Evolutionary conservation across 352 stramenopile species (phyloP).

Genomic region (Phytopythium aichiense): DNA sequence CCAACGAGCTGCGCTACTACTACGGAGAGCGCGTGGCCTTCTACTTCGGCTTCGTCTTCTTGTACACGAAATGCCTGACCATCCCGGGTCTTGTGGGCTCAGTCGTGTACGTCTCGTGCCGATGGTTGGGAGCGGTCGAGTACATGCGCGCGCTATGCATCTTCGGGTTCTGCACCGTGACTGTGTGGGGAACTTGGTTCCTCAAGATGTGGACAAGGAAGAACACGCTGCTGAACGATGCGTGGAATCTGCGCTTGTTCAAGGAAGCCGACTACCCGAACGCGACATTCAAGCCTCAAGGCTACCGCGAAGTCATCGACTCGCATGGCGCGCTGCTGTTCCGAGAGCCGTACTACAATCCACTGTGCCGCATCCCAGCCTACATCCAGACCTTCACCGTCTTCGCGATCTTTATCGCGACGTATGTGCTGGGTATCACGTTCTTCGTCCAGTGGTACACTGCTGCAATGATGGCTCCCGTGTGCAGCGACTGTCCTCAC

Average conservation of each 20-base stretch:
- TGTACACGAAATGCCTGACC: slow-evolving; percentile 81
- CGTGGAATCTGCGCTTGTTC: slow-evolving; percentile 80
- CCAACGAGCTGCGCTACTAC: slow-evolving; percentile 79
- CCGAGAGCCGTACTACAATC: slow-evolving; percentile 81
- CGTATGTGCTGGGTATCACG: slow-evolving; percentile 72
- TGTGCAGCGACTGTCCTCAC: slow-evolving; percentile 70
- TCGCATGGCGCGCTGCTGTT: slow-evolving; percentile 68
- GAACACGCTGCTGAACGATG: slow-evolving; percentile 79
- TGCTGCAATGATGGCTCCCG: slow-evolving; percentile 78
- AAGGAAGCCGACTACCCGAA: slow-evolving; percentile 87
- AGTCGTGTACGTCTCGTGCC: slow-evolving; percentile 60
- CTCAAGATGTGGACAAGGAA: slow-evolving; percentile 75
- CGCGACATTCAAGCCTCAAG: slow-evolving; percentile 66
- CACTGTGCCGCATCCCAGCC: slow-evolving; percentile 66
- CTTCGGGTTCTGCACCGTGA: slow-evolving; percentile 73
- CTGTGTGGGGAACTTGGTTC: slow-evolving; percentile 73
- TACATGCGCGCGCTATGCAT: slow-evolving; percentile 82
- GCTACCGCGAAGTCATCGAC: slow-evolving; percentile 74
- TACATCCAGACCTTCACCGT: slow-evolving; percentile 82
- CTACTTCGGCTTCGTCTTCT: slow-evolving; percentile 83
- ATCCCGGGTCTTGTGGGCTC: slow-evolving; percentile 55
- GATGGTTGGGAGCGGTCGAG: slow-evolving; percentile 61
- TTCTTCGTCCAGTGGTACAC: slow-evolving; percentile 89
- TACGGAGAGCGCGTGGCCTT: slow-evolving; percentile 84
- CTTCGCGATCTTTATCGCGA: slow-evolving; percentile 74